phyloP scores from a whole-genome alignment of 805 yeast genomes.

The Cyberlindnera americana region DNA sequence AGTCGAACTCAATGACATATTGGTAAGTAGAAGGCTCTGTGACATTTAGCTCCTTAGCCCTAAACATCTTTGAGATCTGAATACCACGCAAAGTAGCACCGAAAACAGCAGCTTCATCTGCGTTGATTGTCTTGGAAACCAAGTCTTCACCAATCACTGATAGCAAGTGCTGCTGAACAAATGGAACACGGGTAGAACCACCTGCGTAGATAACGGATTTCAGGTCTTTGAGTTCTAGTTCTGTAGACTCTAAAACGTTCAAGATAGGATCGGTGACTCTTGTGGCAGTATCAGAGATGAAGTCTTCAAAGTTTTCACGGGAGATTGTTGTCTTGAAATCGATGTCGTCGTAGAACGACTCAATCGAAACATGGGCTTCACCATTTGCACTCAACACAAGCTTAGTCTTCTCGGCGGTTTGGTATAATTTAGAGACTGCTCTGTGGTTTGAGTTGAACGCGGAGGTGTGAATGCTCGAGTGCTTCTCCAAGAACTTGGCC shows the following conservation, averaged over 20 bases:
- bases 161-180: slow-evolving; percentile 62
- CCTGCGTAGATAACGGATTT: slow-evolving; percentile 79
- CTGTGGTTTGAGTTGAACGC: slow-evolving; percentile 47
- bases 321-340: slow-evolving; percentile 69
- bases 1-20: slow-evolving; percentile 37
- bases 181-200: slow-evolving; percentile 88
- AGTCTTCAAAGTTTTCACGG: slow-evolving; percentile 77
- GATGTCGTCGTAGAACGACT: slow-evolving; percentile 65
- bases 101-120: slow-evolving; percentile 91
- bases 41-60: slow-evolving; percentile 57
- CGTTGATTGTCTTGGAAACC: slow-evolving; percentile 81
- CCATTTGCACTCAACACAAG: slow-evolving; percentile 80
- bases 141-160: slow-evolving; percentile 54
- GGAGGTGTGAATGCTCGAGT: slow-evolving; percentile 36
- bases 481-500: slow-evolving; percentile 50
- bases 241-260: slow-evolving; percentile 40
- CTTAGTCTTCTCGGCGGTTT: slow-evolving; percentile 87
- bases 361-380: slow-evolving; percentile 76
- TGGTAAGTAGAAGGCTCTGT: slow-evolving; percentile 52
- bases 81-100: slow-evolving; percentile 89
- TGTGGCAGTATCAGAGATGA: slow-evolving; percentile 37
- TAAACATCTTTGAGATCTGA: slow-evolving; percentile 62
- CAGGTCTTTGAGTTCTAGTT: slow-evolving; percentile 36
- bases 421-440: slow-evolving; percentile 65
- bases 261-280: slow-evolving; percentile 53